Evolutionary conservation across 2,329 filamentous ascomycete genomes (phyloP).

Genomic region (Triangularia setosa): DNA sequence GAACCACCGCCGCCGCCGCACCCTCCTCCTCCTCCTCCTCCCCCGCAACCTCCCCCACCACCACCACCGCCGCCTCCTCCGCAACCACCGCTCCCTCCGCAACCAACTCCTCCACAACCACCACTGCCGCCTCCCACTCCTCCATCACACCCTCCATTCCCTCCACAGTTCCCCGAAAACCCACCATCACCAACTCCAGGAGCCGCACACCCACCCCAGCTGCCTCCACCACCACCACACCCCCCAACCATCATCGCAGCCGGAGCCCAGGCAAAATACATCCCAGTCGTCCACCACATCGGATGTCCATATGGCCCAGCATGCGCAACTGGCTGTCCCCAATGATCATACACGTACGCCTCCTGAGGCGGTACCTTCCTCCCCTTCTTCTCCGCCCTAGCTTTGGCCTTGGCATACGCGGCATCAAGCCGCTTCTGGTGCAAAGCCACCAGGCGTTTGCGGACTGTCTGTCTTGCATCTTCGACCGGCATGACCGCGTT

Average conservation of each 20-base stretch:
- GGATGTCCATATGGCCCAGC: slow-evolving; percentile 46
- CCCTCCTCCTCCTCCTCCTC: slow-evolving; percentile 2
- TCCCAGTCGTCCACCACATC: slow-evolving; percentile 38
- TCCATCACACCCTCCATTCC: slow-evolving; percentile 15
- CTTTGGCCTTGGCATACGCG: slow-evolving; percentile 53
- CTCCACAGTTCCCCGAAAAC: slow-evolving; percentile 32
- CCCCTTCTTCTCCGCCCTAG: slow-evolving; percentile 48
- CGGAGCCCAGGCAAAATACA: slow-evolving; percentile 46
- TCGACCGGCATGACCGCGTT: slow-evolving; percentile 51
- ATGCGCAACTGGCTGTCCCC: slow-evolving; percentile 50
- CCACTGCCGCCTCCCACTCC: neutral
- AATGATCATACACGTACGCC: slow-evolving; percentile 45
- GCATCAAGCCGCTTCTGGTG: slow-evolving; percentile 42
- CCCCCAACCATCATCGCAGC: slow-evolving; percentile 32
- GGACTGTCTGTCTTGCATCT: slow-evolving; percentile 26
- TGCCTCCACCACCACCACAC: slow-evolving; percentile 41
- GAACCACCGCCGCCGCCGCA: neutral
- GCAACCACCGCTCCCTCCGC: slow-evolving; percentile 1
- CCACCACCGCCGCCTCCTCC: slow-evolving; percentile 1
- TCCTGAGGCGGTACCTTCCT: slow-evolving; percentile 44
- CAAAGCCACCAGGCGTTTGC: slow-evolving; percentile 35
- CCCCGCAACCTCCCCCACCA: slow-evolving; percentile 1
- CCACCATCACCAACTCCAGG: slow-evolving; percentile 41
- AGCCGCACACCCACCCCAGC: slow-evolving; percentile 44
- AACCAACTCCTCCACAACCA: neutral